Evolutionary conservation across 1,139 yeast species (phyloP).

Genomic region (Magnusiomyces paraingens): DNA sequence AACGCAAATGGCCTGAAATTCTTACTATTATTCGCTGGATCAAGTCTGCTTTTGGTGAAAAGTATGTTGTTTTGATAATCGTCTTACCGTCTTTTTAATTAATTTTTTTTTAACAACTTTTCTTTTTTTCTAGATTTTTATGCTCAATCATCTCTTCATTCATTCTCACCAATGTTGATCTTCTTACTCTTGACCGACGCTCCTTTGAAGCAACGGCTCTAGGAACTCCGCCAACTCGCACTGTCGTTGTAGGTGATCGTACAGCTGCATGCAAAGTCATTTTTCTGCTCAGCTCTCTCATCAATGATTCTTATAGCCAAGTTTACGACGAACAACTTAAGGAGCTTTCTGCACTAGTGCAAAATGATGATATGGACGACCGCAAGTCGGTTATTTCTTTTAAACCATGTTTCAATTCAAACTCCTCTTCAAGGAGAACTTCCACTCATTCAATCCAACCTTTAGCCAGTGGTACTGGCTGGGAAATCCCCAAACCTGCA

Average conservation of each 20-base stretch:
- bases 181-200: slow-evolving; percentile 9
- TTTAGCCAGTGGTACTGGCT: slow-evolving; percentile 19
- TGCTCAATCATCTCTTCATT: slow-evolving; percentile 21
- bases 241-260: slow-evolving; percentile 24
- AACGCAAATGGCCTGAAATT: slow-evolving; percentile 26
- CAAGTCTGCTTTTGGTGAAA: slow-evolving; percentile 10
- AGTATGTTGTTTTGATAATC: slow-evolving; percentile 2
- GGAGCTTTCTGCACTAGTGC: not conserved
- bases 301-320: slow-evolving; percentile 18
- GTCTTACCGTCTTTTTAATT: slow-evolving; percentile 6
- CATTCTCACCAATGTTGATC: slow-evolving; percentile 17
- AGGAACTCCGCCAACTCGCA: slow-evolving; percentile 20
- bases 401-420: not conserved
- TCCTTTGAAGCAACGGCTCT: slow-evolving; percentile 8
- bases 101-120: not conserved
- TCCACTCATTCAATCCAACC: slow-evolving; percentile 5
- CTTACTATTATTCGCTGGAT: slow-evolving; percentile 22
- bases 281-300: slow-evolving; percentile 24
- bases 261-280: slow-evolving; percentile 23
- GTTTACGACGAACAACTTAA: slow-evolving; percentile 10
- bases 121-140: slow-evolving; percentile 16
- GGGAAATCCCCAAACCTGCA: slow-evolving; percentile 24
- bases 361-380: not conserved
- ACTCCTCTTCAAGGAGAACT: slow-evolving; percentile 4
- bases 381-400: not conserved